Evolutionary conservation across 352 stramenopile species (phyloP), one percentile per base, ranked within the genome.

Genomic region (Elongisporangium anandrum): DNA sequence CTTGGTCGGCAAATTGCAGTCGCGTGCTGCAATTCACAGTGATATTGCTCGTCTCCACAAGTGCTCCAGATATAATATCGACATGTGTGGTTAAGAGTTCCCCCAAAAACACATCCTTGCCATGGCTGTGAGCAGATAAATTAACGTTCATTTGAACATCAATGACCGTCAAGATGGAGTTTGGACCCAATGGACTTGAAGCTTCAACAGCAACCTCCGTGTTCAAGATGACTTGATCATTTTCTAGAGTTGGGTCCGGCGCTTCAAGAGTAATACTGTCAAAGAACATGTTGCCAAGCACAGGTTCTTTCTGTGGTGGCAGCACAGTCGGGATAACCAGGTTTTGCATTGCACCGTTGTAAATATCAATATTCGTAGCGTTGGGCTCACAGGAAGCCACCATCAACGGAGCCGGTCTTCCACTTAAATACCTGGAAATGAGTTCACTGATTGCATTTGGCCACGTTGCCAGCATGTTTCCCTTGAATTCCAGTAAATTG

Each of bases 391-490:
- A 93, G 22, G 81, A 77, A n/a, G 83, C 71, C 4, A 91, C 84
- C 0, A 69, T 83, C 45, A 93, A 68, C 1, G 70, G 60, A 2
- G 84, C 75, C 4, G 77, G 72, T 8, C 66, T 61, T 38, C 85
- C 77, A 61, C 84, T 88, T 1, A 93, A 59, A 52, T 89, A 93
- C 49, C 90, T 87, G 22, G 81, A 81, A 56, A 93, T 90, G n/a
- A 93, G 64, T 23, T 59, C 69, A 51, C 78, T 91, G 63, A 93
- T 88, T 0, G 81, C 76, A n/a, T 70, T 65, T n/a, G 69, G 65
- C 53, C 91, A 83, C 0, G 56, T 76, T 3, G 69, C 68, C 21
- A 91, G 58, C 79, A 93, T 93, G 49, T 87, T 66, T 9, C 84
- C 84, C 19, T 78, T 54, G 17, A 93, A 62, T 29, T 87, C 72